Evolutionary conservation across 805 yeast genomes (phyloP), one percentile per base, ranked within the genome.

Genomic region (Sugiyamaella valdiviana): DNA sequence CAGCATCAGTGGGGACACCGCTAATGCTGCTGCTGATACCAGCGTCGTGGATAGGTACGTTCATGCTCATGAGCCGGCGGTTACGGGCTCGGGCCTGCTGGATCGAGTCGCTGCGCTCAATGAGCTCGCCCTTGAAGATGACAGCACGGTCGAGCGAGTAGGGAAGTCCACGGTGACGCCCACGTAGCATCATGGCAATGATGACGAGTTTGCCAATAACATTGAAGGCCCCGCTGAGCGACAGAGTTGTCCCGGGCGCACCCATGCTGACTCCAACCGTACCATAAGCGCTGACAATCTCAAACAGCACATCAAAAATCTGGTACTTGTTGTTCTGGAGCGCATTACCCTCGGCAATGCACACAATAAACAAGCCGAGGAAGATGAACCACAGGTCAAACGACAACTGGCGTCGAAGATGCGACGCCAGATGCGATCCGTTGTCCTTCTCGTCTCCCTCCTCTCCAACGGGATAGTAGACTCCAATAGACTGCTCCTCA

Each of bases 401-500:
- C 0, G 96, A 87, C 44, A 93, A 74, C 70, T 93, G 99, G 54
- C 84, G 83, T 57, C 97, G 77, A 67, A 93, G 76, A 73, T 93
- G 99, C 7, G 86, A 78, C 1, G 91, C 90, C 50, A 90, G 78
- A 61, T 83, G 90, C 2, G 85, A 78, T 5, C 67, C 65, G 2
- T 81, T 75, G 2, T 69, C 71, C 15, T 74, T 72, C 3, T 59
- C 57, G 5, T 69, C 72, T n/a, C 59, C 66, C 2, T 61, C 64
- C 5, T 48, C 52, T 2, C 63, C 63, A 6, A 66, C 65, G 1
- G 48, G 44, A n/a, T 69, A 75, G 61, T 86, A 90, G n/a, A 89
- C 76, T n/a, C 99, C 99, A 49, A 93, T 69, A 0, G 96, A 85
- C 63, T 89, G 98, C 61, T 93, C 99, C 64, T 93, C 99, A 68